phyloP scores from a whole-genome alignment of 768 basidiomycete genomes.

The Amanita pallidorosea region DNA sequence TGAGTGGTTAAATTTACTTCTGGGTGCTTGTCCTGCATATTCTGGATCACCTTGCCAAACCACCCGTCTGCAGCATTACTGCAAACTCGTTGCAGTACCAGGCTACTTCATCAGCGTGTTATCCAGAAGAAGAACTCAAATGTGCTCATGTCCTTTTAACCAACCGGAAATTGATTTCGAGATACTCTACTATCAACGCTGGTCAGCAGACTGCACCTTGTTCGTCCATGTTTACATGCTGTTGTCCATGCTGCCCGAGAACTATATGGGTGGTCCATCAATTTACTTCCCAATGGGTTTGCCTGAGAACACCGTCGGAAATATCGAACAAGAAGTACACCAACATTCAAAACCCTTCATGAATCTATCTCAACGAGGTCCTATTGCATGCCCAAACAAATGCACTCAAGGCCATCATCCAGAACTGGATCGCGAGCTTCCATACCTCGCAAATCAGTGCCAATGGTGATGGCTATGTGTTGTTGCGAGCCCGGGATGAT shows the following conservation, averaged over 20 bases:
- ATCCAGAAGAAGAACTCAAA: conserved; percentile 7
- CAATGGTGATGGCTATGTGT: not conserved
- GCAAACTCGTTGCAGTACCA: conserved; percentile 12
- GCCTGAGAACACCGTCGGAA: too few species aligned
- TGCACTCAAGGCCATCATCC: conserved; percentile 11
- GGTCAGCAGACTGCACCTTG: conserved; percentile 4
- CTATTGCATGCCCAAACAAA: conserved; percentile 7
- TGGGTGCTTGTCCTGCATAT: too few species aligned
- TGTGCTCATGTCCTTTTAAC: conserved; percentile 9
- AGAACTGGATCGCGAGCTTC: not conserved
- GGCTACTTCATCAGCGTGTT: conserved; percentile 11
- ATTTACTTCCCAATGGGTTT: too few species aligned
- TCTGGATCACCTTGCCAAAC: too few species aligned
- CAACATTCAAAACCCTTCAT: too few species aligned
- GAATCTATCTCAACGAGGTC: too few species aligned
- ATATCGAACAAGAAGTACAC: too few species aligned
- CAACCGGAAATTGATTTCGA: conserved; percentile 19
- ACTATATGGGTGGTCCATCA: too few species aligned
- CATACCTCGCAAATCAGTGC: not conserved
- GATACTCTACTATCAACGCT: conserved; percentile 16
- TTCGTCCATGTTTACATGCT: too few species aligned
- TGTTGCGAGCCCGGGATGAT: not conserved
- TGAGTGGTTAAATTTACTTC: too few species aligned
- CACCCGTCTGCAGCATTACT: too few species aligned
- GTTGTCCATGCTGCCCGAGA: too few species aligned